These are phyloP conservation scores for Filosporella fistucella DNA, from an alignment of 495 filamentous ascomycete genomes.

Conservation along the genomic window DNA sequence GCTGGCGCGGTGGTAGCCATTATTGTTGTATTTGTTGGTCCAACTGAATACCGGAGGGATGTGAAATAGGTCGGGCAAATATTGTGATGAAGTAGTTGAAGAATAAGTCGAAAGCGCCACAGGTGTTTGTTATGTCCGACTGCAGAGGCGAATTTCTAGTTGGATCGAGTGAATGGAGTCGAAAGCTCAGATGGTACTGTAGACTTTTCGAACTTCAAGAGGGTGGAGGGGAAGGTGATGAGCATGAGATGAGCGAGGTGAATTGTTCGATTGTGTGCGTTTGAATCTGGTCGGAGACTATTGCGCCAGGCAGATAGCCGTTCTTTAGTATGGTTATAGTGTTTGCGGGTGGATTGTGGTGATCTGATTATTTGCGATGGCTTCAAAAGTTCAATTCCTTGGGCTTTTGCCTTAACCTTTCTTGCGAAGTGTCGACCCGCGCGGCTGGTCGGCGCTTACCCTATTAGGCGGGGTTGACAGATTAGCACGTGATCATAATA, in stretches of 20 bases:
- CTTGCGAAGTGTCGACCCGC: too few relatives aligned
- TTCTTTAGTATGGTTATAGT: conserved; percentile 1
- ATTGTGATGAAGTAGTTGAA: background rate
- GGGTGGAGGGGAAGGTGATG: conserved; percentile 1
- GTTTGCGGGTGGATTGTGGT: background rate
- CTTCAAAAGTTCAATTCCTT: too few relatives aligned
- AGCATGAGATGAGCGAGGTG: background rate
- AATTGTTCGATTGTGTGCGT: background rate
- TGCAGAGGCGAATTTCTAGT: conserved; percentile 1
- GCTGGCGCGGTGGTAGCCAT: conserved; percentile 32
- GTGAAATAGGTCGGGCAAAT: background rate
- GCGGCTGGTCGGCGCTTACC: too few relatives aligned
- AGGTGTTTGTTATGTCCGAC: background rate
- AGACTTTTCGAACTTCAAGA: background rate
- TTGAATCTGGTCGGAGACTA: conserved; percentile 3
- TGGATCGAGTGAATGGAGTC: background rate
- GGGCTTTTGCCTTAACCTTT: too few relatives aligned
- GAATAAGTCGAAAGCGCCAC: background rate
- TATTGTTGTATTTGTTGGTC: too few relatives aligned
- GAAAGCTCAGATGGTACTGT: conserved; percentile 4
- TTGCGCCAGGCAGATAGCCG: conserved; percentile 24
- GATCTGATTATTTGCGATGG: too few relatives aligned
- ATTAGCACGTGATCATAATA: background rate
- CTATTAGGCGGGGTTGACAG: too few relatives aligned
- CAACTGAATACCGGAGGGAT: too few relatives aligned